Conservation (phyloP, 2,329 filamentous ascomycete species). For the Phaeomoniella chlamydospora region DNA sequence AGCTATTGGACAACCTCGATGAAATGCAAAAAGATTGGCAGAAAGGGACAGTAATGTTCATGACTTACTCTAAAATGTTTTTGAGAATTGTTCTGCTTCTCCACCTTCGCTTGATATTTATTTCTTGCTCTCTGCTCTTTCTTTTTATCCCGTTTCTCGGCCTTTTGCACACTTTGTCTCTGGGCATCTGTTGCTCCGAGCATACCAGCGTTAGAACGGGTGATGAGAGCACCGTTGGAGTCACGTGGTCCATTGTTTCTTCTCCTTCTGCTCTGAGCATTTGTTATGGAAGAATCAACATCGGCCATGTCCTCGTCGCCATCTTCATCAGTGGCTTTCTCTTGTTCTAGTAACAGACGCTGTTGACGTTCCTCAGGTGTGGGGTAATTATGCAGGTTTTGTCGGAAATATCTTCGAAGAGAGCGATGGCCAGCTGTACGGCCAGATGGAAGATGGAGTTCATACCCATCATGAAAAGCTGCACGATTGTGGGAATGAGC, state of each 20-base stretch:
- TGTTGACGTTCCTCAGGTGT: constrained; percentile 50
- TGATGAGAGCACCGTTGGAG: constrained; percentile 41
- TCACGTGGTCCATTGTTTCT: constrained; percentile 14
- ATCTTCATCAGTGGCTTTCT: constrained; percentile 30
- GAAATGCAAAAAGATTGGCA: too few species aligned
- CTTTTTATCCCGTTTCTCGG: constrained; percentile 56
- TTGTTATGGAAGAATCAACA: constrained; percentile 5
- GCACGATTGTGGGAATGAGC: constrained; percentile 61
- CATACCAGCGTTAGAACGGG: constrained; percentile 66
- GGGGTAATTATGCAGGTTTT: constrained; percentile 80
- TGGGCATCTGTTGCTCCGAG: constrained; percentile 60
- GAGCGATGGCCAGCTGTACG: constrained; percentile 82
- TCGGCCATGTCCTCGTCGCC: constrained; percentile 27
- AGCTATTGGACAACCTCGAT: too few species aligned
- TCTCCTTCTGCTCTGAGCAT: constrained; percentile 7
- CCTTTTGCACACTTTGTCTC: constrained; percentile 51
- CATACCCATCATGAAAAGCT: constrained; percentile 83
- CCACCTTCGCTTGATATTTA: constrained; percentile 53
- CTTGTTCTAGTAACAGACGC: constrained; percentile 35
- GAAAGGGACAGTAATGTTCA: too few species aligned
- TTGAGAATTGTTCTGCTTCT: constrained; percentile 64
- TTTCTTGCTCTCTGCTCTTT: constrained; percentile 47
- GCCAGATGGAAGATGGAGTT: constrained; percentile 83
- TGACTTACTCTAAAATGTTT: constrained; percentile 55
- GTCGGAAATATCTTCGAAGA: constrained; percentile 74